Percentiles rank a stretch among this genome's conserved stretches.
These are phyloP conservation scores for Beauveria australis DNA, from an alignment of 2,329 filamentous ascomycete species.

Conservation along the genomic window DNA sequence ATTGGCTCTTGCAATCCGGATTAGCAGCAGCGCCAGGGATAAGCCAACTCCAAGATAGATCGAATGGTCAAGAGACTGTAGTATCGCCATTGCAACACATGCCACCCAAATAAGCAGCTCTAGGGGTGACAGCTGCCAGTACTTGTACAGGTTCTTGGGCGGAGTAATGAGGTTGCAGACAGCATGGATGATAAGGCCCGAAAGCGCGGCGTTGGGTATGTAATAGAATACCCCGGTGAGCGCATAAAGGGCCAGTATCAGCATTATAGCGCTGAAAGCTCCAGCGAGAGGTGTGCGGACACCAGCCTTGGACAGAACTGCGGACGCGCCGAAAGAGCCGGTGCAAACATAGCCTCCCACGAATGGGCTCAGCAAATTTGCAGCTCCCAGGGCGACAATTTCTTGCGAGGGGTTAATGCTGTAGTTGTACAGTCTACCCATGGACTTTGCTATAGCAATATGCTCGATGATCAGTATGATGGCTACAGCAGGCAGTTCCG, in stretches of 20 bases:
- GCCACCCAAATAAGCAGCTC: conserved; percentile 69
- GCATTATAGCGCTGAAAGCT: conserved; percentile 67
- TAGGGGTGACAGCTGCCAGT: conserved; percentile 67
- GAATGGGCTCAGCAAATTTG: conserved; percentile 69
- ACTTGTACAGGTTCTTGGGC: conserved; percentile 66
- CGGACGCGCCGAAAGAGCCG: conserved; percentile 55
- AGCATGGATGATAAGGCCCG: conserved; percentile 76
- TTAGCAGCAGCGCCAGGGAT: conserved; percentile 34
- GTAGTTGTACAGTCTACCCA: conserved; percentile 73
- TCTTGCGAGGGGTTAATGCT: conserved; percentile 73
- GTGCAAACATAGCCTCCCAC: conserved; percentile 47
- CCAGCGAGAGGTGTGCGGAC: conserved; percentile 73
- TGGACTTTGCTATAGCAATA: conserved; percentile 77
- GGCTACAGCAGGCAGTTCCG: conserved; percentile 60
- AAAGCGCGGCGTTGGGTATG: conserved; percentile 63
- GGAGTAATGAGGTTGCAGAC: conserved; percentile 69
- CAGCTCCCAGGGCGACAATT: conserved; percentile 67
- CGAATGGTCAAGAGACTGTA: conserved; percentile 40
- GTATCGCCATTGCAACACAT: conserved; percentile 54
- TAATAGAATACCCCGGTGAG: conserved; percentile 73
- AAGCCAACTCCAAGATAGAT: conserved; percentile 41
- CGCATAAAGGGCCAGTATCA: conserved; percentile 70
- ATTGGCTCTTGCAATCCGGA: conserved; percentile 37
- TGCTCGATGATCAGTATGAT: conserved; percentile 77
- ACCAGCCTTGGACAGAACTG: conserved; percentile 77